Base-by-base conservation (phyloP, 129 eudicot genomes). In the Flaveria ramosissima region DNA sequence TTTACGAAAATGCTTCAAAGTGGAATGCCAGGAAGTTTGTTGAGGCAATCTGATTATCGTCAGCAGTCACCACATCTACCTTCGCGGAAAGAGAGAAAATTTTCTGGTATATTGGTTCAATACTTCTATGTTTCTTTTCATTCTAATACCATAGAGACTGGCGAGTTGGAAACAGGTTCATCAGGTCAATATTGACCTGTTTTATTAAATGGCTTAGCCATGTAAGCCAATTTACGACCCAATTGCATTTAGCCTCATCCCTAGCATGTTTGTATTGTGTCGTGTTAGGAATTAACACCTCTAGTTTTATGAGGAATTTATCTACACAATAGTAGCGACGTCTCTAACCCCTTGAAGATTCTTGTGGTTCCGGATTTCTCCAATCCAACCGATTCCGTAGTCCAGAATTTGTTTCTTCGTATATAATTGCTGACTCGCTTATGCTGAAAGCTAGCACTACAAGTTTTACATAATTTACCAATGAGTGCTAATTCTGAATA, bases 1-100 rank as follows among this genome's bases (percentile, higher is more conserved):
- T 84, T 94, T 67, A 82, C 86, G 24, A 89, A 85, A 82, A 94
- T 94, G 99, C 93, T 94, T 75, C 88, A 77, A 23, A 88, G 92
- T 77, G 96, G 97, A 66, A 82, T 88, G 71, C 96, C 96, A 47
- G 81, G 75, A 77, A 80, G 84, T 80, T 83, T 88, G 80, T 78
- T 80, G 36, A 72, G 72, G 70, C 88, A 77, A 50, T 80, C 81
- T 15, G 78, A 50, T 67, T 56, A 51, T 74, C 64, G 57, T 43
- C 87, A 68, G 77, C 83, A 66, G 82, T 73, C 80, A 21, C 47
- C 84, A 47, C 68, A 72, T 50, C 68, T 76, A 71, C 76, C 85
- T 74, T 46, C 50, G 36, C 83, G 50, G 66, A 84, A 78, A 61
- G 81, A 77, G 77, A 85, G 71, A 77, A 76, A 77, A 50, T 48